Base-by-base conservation (phyloP, 129 eudicot species). In the Lactuca saligna region DNA sequence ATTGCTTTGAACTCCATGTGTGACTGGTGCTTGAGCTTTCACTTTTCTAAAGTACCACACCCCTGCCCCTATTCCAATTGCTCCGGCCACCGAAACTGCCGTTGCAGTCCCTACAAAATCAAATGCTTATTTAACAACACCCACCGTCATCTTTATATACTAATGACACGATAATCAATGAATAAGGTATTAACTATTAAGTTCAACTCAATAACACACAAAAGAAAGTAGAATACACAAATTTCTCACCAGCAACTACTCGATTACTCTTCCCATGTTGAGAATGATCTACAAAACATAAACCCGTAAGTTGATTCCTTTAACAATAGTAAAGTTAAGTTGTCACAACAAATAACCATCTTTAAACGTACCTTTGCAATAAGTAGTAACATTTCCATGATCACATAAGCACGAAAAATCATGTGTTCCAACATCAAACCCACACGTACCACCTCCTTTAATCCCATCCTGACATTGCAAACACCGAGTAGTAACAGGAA, bases 1-100 rank as follows among this genome's bases (percentile, higher is more conserved):
- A 70, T 83, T 93, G 85, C 73, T 93, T 77, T 89, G 87, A 65
- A 93, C 96, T 54, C 98, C 98, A 79, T 87, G 95, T 34, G 95
- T 89, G 8, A 93, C 96, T 1, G 98, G 98, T 49, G 91, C 88
- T 81, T 78, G 83, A 17, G 85, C 88, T 71, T 88, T 93, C 79
- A 88, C 39, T 71, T 87, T 89, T 72, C 72, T 86, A 80, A 89
- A 75, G 77, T 86, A 93, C 92, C 91, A 93, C 16, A 93, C 69
- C 6, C 91, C 98, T 14, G 83, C 96, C 60, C 95, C 98, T 25
- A 87, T 75, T 54, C 97, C 91, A 17, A 93, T 53, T 5, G 83
- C 96, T 61, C 96, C 98, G 0, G 96, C 98, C 0, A 86, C 81
- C 32, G 98, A 93, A 35, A 81, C 92, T 0, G 84, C 96, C 0